Evolutionary conservation across 306 rosid genomes (phyloP).

Genomic region (Castanea sativa): DNA sequence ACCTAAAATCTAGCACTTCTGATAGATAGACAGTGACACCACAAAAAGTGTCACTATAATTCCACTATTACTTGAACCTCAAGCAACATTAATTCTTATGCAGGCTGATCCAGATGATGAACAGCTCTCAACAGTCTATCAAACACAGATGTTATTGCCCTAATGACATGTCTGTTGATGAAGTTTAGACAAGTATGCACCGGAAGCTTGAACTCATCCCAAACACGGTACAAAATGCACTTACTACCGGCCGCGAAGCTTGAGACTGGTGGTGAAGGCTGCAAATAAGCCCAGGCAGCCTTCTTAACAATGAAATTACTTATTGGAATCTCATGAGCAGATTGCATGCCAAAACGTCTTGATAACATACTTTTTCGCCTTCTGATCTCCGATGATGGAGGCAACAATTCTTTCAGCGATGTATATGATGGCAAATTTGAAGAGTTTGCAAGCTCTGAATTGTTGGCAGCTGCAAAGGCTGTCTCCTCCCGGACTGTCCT

Average conservation of each 20-base stretch:
- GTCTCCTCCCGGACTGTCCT: background rate
- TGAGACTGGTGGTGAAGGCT: background rate
- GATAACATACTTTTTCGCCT: background rate
- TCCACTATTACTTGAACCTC: too few species aligned
- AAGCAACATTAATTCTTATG: background rate
- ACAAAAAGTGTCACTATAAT: too few species aligned
- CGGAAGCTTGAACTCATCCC: background rate
- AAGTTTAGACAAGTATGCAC: background rate
- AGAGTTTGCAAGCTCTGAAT: background rate
- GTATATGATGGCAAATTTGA: background rate
- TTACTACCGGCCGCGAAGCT: too few species aligned
- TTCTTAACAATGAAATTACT: background rate
- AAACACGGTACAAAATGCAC: background rate
- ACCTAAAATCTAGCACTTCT: too few species aligned
- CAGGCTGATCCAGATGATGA: conserved; percentile 14
- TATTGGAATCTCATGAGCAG: background rate
- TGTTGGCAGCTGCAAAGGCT: background rate
- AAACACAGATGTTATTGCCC: background rate
- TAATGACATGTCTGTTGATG: background rate
- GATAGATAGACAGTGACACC: too few species aligned
- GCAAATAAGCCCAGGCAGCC: conserved; percentile 11
- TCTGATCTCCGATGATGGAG: background rate
- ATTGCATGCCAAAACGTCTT: background rate
- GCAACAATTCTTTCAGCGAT: background rate
- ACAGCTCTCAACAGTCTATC: background rate